phyloP scores from a whole-genome alignment of 148 eudicot genomes.

The Drosera capensis region DNA sequence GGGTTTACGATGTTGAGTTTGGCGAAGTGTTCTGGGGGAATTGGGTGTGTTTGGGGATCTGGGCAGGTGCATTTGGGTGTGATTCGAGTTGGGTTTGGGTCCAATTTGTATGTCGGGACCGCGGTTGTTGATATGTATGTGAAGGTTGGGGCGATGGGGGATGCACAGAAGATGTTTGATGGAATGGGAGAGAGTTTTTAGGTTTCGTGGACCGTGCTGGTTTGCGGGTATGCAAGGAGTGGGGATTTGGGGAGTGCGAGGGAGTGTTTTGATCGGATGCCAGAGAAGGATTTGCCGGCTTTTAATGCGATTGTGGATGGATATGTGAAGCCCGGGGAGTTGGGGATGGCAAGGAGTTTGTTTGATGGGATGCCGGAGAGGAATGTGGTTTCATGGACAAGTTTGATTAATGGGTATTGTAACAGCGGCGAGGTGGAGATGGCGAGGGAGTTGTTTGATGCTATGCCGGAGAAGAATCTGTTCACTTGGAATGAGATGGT shows the following conservation, averaged over 20 bases:
- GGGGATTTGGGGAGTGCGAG: slow-evolving; percentile 38
- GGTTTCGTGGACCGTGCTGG: slow-evolving; percentile 65
- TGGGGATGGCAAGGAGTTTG: slow-evolving; percentile 29
- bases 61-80: slow-evolving; percentile 40
- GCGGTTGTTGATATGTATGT: slow-evolving; percentile 68
- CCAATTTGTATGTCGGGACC: slow-evolving; percentile 43
- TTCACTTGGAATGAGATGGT: slow-evolving; percentile 76
- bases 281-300: slow-evolving; percentile 42
- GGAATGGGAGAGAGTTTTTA: slow-evolving; percentile 54
- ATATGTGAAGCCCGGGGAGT: slow-evolving; percentile 48
- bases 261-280: slow-evolving; percentile 35
- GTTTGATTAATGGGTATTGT: slow-evolving; percentile 62
- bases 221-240: slow-evolving; percentile 46
- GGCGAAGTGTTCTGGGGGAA: slow-evolving; percentile 34
- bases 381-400: slow-evolving; percentile 68
- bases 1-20: slow-evolving; percentile 45
- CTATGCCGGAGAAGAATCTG: slow-evolving; percentile 49
- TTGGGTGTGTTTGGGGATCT: slow-evolving; percentile 29
- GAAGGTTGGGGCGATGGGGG: slow-evolving; percentile 34
- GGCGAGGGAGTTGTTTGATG: slow-evolving; percentile 48
- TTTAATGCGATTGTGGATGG: slow-evolving; percentile 60
- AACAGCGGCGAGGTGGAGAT: slow-evolving; percentile 23
- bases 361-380: slow-evolving; percentile 36
- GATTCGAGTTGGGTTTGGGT: slow-evolving; percentile 35
- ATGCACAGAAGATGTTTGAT: slow-evolving; percentile 46